Evolutionary conservation across 2,329 filamentous ascomycete genomes (phyloP), one percentile per base, ranked within the genome.

Genomic region (Endocalyx cinctus): DNA sequence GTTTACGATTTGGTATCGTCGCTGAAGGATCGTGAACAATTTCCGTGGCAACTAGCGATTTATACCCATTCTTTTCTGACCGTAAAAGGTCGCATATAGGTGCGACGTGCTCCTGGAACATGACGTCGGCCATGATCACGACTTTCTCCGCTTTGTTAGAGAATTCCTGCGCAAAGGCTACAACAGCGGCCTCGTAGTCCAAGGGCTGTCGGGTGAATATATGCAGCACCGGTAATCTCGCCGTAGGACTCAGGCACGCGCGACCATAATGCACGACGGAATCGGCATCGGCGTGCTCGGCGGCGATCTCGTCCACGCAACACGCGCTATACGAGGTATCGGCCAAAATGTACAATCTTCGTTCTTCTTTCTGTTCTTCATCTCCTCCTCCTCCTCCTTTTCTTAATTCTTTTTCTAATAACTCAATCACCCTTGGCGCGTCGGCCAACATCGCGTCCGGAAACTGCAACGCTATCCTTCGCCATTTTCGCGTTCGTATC

Each of bases 281-380:
- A 41, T 97, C 84, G 6, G 92, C 89, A 50, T 87, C 75, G 12
- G 87, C 84, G 57, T 98, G 92, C 58, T 98, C 89, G 3, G 92
- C 92, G 0, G 92, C 92, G 25, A 97, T 82, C 64, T 98, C 92
- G 53, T 98, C 92, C 13, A 97, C 89, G 53, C 92, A 98, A 63
- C 92, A 98, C 1, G 90, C 83, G 39, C 92, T 94, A 61, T 97
- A 98, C 2, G 90, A 96, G 3, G 92, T 97, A 59, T 98, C 92
- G 19, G 84, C 92, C 13, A 98, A 69, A 39, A 98, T 89, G 49
- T 85, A 94, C 33, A 97, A 69, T 41, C 70, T 55, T 18, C 54
- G 52, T n/a, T 37, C 38, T 17, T 46, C 37, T 17, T 19, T 29
- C 11, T 23, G 17, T 5, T 13, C 33, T 35, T 30, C 26, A 25